Percentiles rank a stretch among this genome's conserved stretches.
These are phyloP conservation scores for Beauveria sp. DNA, from an alignment of 2,329 filamentous ascomycete species.

Conservation along the genomic window DNA sequence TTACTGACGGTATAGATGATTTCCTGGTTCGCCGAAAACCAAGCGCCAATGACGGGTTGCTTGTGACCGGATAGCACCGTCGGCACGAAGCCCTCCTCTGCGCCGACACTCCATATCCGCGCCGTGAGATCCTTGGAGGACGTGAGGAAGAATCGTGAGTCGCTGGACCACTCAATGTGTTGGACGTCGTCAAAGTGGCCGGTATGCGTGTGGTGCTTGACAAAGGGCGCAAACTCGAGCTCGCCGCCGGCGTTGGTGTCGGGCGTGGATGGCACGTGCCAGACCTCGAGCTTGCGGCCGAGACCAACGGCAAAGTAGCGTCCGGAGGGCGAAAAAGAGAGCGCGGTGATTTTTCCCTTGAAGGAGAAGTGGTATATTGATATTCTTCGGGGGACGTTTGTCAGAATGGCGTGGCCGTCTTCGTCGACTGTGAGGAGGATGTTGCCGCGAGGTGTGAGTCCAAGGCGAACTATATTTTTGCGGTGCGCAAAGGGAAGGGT, in stretches of 20 bases:
- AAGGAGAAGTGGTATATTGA: constrained; percentile 95
- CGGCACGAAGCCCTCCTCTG: constrained; percentile 79
- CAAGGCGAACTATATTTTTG: constrained; percentile 83
- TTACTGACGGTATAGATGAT: constrained; percentile 94
- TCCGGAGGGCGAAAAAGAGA: constrained; percentile 87
- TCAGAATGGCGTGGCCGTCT: constrained; percentile 87
- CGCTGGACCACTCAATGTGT: constrained; percentile 89
- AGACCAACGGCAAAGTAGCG: constrained; percentile 84
- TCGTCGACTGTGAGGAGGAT: constrained; percentile 89
- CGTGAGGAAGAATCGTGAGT: constrained; percentile 91
- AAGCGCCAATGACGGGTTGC: constrained; percentile 87
- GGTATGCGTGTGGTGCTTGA: constrained; percentile 75
- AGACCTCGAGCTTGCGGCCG: constrained; percentile 84
- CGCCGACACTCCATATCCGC: constrained; percentile 87
- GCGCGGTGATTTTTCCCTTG: constrained; percentile 68
- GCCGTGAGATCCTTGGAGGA: constrained; percentile 88
- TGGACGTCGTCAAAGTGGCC: constrained; percentile 85
- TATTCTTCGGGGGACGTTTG: constrained; percentile 79
- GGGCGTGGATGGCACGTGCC: constrained; percentile 89
- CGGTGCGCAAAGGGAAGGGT: constrained; percentile 87
- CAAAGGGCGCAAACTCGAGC: constrained; percentile 91
- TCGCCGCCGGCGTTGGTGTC: constrained; percentile 71
- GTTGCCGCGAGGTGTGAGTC: constrained; percentile 83
- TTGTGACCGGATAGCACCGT: constrained; percentile 88
- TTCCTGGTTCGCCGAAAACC: constrained; percentile 92